phyloP scores from a whole-genome alignment of 768 basidiomycete species.

The Tylopilus sp. region DNA sequence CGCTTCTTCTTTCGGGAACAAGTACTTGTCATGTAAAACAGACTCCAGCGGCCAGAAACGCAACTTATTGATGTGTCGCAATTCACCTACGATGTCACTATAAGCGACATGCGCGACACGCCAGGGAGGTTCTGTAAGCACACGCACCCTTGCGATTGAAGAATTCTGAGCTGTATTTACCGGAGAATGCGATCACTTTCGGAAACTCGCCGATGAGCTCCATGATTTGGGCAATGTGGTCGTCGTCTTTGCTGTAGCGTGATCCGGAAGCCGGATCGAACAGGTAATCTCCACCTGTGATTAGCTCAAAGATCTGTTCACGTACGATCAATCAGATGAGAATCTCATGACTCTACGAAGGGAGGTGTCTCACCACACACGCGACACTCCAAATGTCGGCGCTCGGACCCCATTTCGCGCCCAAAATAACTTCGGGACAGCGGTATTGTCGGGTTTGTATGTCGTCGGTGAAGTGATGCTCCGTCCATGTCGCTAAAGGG shows the following conservation, averaged over 20 bases:
- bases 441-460: conserved; percentile 98
- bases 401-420: conserved; percentile 92
- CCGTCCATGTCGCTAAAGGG: conserved; percentile 69
- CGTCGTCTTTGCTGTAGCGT: conserved; percentile 94
- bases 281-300: conserved; percentile 95
- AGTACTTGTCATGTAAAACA: conserved; percentile 92
- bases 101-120: conserved; percentile 8
- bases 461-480: conserved; percentile 98
- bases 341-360: not conserved
- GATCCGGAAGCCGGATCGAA: conserved; percentile 96
- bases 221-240: conserved; percentile 97
- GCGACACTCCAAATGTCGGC: conserved; percentile 98
- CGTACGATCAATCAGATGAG: not conserved
- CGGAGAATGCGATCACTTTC: conserved; percentile 75
- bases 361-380: conserved; percentile 66
- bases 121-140: not conserved
- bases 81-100: conserved; percentile 51
- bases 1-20: conserved; percentile 81
- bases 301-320: conserved; percentile 83
- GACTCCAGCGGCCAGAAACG: conserved; percentile 85
- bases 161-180: conserved; percentile 92
- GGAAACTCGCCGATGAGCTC: conserved; percentile 93
- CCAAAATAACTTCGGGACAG: conserved; percentile 95
- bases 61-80: conserved; percentile 91
- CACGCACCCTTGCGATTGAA: conserved; percentile 90